These are phyloP conservation scores for Kurtzmaniella quercitrusa DNA, from an alignment of 1,139 yeast genomes.

Conservation along the genomic window DNA sequence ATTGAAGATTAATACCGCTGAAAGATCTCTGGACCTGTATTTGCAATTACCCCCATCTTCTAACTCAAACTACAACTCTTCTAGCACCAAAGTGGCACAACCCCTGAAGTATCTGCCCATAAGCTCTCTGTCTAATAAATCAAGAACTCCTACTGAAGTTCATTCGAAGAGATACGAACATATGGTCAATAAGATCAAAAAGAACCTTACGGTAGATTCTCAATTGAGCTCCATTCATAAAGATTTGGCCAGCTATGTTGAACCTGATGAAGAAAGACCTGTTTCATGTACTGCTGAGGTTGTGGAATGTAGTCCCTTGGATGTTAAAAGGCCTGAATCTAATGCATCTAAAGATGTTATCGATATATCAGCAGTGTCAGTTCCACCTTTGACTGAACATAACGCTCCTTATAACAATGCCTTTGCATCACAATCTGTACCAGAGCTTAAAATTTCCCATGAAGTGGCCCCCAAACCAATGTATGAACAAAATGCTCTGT, in stretches of 20 bases:
- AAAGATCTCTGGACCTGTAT: background rate
- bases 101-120: background rate
- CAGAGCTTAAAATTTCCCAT: constrained; percentile 17
- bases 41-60: background rate
- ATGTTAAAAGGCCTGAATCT: background rate
- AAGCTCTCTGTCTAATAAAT: background rate
- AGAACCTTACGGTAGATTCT: constrained; percentile 1
- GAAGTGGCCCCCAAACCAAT: constrained; percentile 10
- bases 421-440: constrained; percentile 17
- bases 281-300: constrained; percentile 29
- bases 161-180: constrained; percentile 9
- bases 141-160: constrained; percentile 8
- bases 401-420: background rate
- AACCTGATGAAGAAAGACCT: constrained; percentile 19
- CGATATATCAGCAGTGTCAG: background rate
- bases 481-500: constrained; percentile 32
- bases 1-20: background rate
- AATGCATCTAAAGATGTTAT: background rate
- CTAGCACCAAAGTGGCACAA: too few species aligned
- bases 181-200: background rate
- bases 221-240: constrained; percentile 10
- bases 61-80: too few species aligned
- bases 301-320: constrained; percentile 9
- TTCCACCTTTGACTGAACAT: background rate
- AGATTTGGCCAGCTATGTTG: constrained; percentile 5